These are phyloP conservation scores for Spergularia azorica DNA, from an alignment of 179 eudicot genomes.

Conservation along the genomic window DNA sequence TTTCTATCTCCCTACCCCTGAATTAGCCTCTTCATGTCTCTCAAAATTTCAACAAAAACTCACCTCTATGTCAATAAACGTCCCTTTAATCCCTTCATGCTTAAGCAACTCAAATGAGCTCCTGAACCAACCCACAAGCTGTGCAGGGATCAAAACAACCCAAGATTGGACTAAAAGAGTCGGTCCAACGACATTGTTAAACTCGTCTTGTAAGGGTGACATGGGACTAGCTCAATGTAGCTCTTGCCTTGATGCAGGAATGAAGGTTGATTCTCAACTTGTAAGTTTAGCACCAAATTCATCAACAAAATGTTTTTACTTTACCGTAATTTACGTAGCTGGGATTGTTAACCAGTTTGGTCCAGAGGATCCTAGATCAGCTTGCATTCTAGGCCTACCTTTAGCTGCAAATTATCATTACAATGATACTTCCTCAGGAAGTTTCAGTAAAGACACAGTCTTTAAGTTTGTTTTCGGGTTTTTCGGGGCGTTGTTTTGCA, in stretches of 20 bases:
- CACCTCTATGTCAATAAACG: conserved; percentile 18
- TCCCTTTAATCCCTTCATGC: conserved; percentile 36
- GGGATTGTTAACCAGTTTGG: conserved; percentile 56
- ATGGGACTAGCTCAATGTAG: conserved; percentile 49
- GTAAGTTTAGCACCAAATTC: conserved; percentile 49
- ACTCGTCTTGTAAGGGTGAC: conserved; percentile 51
- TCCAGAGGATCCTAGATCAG: conserved; percentile 40
- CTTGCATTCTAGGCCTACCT: conserved; percentile 56
- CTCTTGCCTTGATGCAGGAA: conserved; percentile 62
- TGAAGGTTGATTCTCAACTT: conserved; percentile 44
- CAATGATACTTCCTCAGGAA: conserved; percentile 17
- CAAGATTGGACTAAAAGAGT: conserved; percentile 48
- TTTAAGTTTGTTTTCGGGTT: conserved; percentile 39
- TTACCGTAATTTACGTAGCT: conserved; percentile 55
- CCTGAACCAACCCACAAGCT: conserved; percentile 40
- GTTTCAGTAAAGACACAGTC: conserved; percentile 6
- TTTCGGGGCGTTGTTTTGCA: conserved; percentile 44
- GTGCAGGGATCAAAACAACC: conserved; percentile 51
- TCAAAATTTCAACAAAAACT: conserved; percentile 35
- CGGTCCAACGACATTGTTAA: conserved; percentile 33
- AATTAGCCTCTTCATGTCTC: conserved; percentile 43
- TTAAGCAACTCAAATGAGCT: conserved; percentile 34
- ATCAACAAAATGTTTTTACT: conserved; percentile 57
- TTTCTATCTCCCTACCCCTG: conserved; percentile 49
- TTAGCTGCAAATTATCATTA: conserved; percentile 27